Evolutionary conservation across 768 basidiomycete species (phyloP).

Genomic region (Peribolospora kevripleyi): DNA sequence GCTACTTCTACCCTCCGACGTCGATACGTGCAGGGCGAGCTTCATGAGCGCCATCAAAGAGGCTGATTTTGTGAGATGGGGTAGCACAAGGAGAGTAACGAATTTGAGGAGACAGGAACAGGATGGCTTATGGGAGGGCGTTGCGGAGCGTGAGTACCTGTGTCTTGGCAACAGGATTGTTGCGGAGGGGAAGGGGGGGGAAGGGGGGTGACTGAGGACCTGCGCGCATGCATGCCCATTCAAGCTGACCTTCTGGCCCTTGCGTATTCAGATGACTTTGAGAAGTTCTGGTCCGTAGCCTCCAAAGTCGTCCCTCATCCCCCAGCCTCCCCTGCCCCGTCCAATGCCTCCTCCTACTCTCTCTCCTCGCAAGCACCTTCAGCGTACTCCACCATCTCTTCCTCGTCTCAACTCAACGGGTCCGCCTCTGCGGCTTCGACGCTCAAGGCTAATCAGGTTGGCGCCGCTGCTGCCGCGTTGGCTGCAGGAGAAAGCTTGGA

Average conservation of each 20-base stretch:
- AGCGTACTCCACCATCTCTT: slow-evolving; percentile 6
- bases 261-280: slow-evolving; percentile 55
- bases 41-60: slow-evolving; percentile 94
- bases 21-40: slow-evolving; percentile 71
- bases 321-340: slow-evolving; percentile 34
- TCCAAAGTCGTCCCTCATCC: slow-evolving; percentile 76
- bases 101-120: slow-evolving; percentile 72
- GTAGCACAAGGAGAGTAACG: slow-evolving; percentile 82
- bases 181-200: background rate
- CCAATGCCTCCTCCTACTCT: slow-evolving; percentile 29
- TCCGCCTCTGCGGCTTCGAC: background rate
- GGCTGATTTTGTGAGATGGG: slow-evolving; percentile 90
- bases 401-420: background rate
- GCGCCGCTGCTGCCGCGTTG: slow-evolving; percentile 24
- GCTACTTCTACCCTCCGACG: slow-evolving; percentile 49
- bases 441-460: slow-evolving; percentile 24
- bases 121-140: slow-evolving; percentile 90
- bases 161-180: slow-evolving; percentile 3
- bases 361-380: slow-evolving; percentile 26
- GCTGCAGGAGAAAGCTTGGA: slow-evolving; percentile 24
- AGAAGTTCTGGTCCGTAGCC: slow-evolving; percentile 80
- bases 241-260: background rate
- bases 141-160: slow-evolving; percentile 59
- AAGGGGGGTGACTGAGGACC: background rate
- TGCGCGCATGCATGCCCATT: background rate